Evolutionary conservation across 2,329 filamentous ascomycete genomes (phyloP), one percentile per base, ranked within the genome.

Genomic region (Aspergillus carbonarius): DNA sequence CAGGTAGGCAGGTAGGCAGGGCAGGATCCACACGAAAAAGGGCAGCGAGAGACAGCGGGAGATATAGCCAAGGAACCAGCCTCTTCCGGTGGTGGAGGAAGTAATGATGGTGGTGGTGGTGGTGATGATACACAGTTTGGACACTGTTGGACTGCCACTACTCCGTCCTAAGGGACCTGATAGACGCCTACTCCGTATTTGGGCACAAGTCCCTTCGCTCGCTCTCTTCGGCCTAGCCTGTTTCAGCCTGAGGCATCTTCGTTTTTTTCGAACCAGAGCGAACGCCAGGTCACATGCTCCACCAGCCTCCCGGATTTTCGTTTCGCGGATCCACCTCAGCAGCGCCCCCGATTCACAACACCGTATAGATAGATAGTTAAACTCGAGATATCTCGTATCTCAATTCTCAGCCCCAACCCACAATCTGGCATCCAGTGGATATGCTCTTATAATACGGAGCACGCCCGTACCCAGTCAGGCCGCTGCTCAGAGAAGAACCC

Each of bases 251-350:
- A 62, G 60, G 60, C 60, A 58, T 37, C 15, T 9, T 48, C 15
- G 23, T 23, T 5, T 23, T 23, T 23, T 23, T 23, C n/a, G n/a
- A n/a, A 9, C 15, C 17, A 23, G 34, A 52, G 17, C 15, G 34
- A 20, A 20, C 25, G 15, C 34, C 49, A 53, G 10, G 59, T 62
- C 58, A 62, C 58, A 55, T 56, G 47, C 32, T 48, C 37, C 55
- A 58, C 60, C 60, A 62, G 60, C 60, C 60, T 58, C 58, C 60
- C 25, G 39, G 30, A 51, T 57, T 61, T 40, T 48, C 46, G 34
- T 39, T 54, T n/a, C 35, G 30, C 46, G 15, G 34, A 35, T 42
- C 30, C 37, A 40, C 42, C 20, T 37, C 51, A 40, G 34, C 49
- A 34, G 48, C 47, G 17, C 39, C 39, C 39, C 20, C 39, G 20